Conservation (phyloP, 768 basidiomycete species). For the Boletus patriciae region DNA sequence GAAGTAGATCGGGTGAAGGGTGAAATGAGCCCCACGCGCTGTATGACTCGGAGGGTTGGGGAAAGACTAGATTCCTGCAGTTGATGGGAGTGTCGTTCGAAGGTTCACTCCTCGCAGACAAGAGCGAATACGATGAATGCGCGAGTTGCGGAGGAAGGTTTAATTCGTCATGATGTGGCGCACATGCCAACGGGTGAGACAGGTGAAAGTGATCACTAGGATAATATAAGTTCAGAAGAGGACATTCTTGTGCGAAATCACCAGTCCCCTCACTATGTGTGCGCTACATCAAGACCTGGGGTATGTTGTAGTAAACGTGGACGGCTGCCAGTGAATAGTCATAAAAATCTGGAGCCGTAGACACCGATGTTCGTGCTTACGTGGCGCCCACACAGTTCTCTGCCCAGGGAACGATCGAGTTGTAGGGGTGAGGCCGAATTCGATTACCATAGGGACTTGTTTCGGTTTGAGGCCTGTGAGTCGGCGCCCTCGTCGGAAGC, state of each 20-base stretch:
- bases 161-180: conserved; percentile 1
- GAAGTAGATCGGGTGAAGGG: not conserved
- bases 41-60: conserved; percentile 1
- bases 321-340: conserved; percentile 1
- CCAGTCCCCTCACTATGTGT: conserved; percentile 12
- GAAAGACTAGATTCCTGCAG: not conserved
- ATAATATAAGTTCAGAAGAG: not conserved
- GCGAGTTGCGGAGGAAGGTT: not conserved
- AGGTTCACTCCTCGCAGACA: not conserved
- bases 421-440: not conserved
- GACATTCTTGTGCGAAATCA: not conserved
- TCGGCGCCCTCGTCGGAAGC: not conserved
- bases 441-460: conserved; percentile 11
- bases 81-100: not conserved
- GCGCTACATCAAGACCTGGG: not conserved
- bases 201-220: conserved; percentile 6
- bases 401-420: not conserved
- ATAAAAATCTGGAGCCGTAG: conserved; percentile 5
- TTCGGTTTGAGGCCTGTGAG: conserved; percentile 1
- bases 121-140: not conserved
- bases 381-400: not conserved
- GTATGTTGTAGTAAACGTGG: not conserved
- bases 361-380: conserved; percentile 9
- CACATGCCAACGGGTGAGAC: not conserved
- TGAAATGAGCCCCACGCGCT: conserved; percentile 6